A percentile compares a stretch with the other conserved stretches of the same genome.
Evolutionary conservation across 805 yeast genomes (phyloP).

Genomic region (Saturnispora besseyi): DNA sequence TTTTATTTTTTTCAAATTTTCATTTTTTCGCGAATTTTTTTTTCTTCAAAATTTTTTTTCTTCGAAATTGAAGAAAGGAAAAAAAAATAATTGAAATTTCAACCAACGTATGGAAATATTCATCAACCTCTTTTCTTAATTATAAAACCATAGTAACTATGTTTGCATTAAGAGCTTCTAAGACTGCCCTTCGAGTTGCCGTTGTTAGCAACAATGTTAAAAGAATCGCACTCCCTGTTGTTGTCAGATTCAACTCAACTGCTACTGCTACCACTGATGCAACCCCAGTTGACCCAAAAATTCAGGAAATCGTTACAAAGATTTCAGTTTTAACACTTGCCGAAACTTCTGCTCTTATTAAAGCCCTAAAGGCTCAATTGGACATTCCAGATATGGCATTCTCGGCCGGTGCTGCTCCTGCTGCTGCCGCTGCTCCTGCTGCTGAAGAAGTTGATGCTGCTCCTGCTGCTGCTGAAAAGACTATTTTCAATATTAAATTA

Average conservation of each 20-base stretch:
- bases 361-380: slow-evolving; percentile 69
- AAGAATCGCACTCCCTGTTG: neutral
- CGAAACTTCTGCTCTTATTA: slow-evolving; percentile 83
- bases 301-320: slow-evolving; percentile 77
- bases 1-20: neutral
- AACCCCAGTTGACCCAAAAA: slow-evolving; percentile 74
- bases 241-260: slow-evolving; percentile 42
- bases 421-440: slow-evolving; percentile 53
- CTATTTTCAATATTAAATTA: slow-evolving; percentile 84
- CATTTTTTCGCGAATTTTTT: neutral
- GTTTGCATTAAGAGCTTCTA: slow-evolving; percentile 11
- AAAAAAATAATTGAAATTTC: too few relatives aligned
- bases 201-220: neutral
- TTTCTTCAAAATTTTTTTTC: neutral
- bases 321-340: slow-evolving; percentile 84
- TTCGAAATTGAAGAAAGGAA: neutral
- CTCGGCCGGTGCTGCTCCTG: slow-evolving; percentile 59
- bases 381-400: slow-evolving; percentile 91
- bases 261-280: slow-evolving; percentile 27
- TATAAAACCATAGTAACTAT: neutral
- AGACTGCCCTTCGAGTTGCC: slow-evolving; percentile 8
- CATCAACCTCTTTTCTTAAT: neutral
- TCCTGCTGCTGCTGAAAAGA: slow-evolving; percentile 84
- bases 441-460: slow-evolving; percentile 65
- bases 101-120: neutral